These are phyloP conservation scores for Venturiaceae sp. DNA, from an alignment of 2,329 filamentous ascomycete genomes.

Conservation along the genomic window DNA sequence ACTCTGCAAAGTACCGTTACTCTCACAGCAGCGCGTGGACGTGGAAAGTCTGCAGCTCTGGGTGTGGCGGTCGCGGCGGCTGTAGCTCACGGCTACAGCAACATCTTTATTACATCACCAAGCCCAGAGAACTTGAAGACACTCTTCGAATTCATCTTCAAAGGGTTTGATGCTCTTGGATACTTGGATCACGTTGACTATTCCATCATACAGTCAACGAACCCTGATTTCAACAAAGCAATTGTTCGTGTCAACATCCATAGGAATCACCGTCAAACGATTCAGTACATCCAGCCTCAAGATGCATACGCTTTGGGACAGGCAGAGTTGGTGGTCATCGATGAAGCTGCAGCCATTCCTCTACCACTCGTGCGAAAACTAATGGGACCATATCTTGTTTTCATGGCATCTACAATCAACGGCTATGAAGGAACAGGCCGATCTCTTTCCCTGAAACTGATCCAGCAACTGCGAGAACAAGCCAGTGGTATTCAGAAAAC, in stretches of 20 bases:
- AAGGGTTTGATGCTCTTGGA: constrained; percentile 87
- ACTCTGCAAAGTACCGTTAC: constrained; percentile 89
- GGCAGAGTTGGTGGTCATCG: constrained; percentile 89
- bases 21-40: constrained; percentile 83
- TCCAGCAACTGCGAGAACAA: constrained; percentile 93
- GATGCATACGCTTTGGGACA: constrained; percentile 92
- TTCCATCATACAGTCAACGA: constrained; percentile 95
- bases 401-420: constrained; percentile 99
- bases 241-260: constrained; percentile 96
- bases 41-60: constrained; percentile 93
- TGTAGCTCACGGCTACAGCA: constrained; percentile 93
- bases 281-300: constrained; percentile 96
- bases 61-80: constrained; percentile 92
- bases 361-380: constrained; percentile 85
- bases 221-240: constrained; percentile 98
- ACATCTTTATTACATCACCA: constrained; percentile 97
- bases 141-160: constrained; percentile 96
- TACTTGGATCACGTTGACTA: constrained; percentile 96
- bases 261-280: constrained; percentile 89
- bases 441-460: constrained; percentile 89
- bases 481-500: constrained; percentile 55
- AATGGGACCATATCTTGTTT: constrained; percentile 93
- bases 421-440: constrained; percentile 96
- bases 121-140: constrained; percentile 98
- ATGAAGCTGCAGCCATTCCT: constrained; percentile 94